Evolutionary conservation across 192 early-diverging fungal genomes (phyloP).

Genomic region (Cladochytrium replicatum): DNA sequence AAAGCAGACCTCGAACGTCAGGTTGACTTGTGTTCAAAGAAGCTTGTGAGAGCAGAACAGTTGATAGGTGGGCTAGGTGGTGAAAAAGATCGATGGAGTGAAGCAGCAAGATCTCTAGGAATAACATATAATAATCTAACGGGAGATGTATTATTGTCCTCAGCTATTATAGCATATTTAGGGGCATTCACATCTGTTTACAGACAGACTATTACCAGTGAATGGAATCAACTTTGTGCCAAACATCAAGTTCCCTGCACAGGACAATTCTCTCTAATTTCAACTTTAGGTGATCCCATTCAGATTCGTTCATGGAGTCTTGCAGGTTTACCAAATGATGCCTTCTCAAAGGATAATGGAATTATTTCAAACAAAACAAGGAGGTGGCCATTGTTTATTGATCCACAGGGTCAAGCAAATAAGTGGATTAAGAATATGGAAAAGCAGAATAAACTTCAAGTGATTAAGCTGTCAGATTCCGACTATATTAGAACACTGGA

Average conservation of each 20-base stretch:
- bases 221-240: constrained; percentile 39
- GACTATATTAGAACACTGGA: constrained; percentile 51
- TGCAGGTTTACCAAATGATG: constrained; percentile 49
- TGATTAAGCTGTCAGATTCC: constrained; percentile 49
- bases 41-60: constrained; percentile 46
- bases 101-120: constrained; percentile 33
- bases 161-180: constrained; percentile 50
- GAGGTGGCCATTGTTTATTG: constrained; percentile 51
- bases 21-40: constrained; percentile 43
- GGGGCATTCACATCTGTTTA: constrained; percentile 49
- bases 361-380: constrained; percentile 46
- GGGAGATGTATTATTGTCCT: constrained; percentile 47
- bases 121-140: constrained; percentile 39
- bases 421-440: constrained; percentile 60
- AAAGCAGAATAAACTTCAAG: constrained; percentile 39
- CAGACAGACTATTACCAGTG: constrained; percentile 28
- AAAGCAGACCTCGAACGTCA: constrained; percentile 49
- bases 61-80: constrained; percentile 47
- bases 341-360: constrained; percentile 49
- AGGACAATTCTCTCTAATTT: constrained; percentile 33
- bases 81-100: constrained; percentile 51
- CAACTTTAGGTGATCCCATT: constrained; percentile 49
- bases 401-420: constrained; percentile 55
- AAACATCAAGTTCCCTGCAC: constrained; percentile 40
- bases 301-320: constrained; percentile 47